Percentiles rank a stretch among this genome's conserved stretches.
Conservation (phyloP, 2,329 filamentous ascomycete species). For the Colletotrichum graminicola region DNA sequence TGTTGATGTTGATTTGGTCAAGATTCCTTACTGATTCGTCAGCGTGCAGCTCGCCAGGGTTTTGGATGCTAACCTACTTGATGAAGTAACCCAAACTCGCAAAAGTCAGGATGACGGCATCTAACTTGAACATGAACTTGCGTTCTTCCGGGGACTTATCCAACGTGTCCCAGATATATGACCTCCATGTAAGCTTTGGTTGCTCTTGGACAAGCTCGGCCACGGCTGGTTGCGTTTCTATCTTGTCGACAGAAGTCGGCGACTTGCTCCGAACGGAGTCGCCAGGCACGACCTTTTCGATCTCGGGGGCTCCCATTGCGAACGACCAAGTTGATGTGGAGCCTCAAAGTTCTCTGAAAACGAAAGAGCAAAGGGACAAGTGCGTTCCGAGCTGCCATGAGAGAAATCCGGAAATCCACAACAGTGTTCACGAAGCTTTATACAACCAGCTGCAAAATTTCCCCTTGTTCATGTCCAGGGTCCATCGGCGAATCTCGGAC, state of each 20-base stretch:
- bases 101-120: constrained; percentile 53
- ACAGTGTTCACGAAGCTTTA: constrained; percentile 6
- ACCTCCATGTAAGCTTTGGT: constrained; percentile 58
- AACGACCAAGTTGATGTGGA: not conserved
- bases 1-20: constrained; percentile 51
- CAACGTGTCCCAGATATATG: constrained; percentile 63
- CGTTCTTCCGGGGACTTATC: constrained; percentile 57
- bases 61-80: constrained; percentile 36
- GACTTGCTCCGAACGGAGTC: constrained; percentile 33
- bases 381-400: not conserved
- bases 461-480: not conserved
- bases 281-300: constrained; percentile 15
- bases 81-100: constrained; percentile 49
- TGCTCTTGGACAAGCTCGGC: constrained; percentile 44
- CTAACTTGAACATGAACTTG: constrained; percentile 57
- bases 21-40: constrained; percentile 35
- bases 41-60: not conserved
- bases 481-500: constrained; percentile 21
- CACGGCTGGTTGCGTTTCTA: not conserved
- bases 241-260: not conserved
- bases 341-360: too few species aligned
- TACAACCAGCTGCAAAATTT: not conserved
- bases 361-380: not conserved
- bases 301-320: constrained; percentile 25
- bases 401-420: not conserved